Evolutionary conservation across 331 rosid species (phyloP).

Genomic region (Prunus yedoensis): DNA sequence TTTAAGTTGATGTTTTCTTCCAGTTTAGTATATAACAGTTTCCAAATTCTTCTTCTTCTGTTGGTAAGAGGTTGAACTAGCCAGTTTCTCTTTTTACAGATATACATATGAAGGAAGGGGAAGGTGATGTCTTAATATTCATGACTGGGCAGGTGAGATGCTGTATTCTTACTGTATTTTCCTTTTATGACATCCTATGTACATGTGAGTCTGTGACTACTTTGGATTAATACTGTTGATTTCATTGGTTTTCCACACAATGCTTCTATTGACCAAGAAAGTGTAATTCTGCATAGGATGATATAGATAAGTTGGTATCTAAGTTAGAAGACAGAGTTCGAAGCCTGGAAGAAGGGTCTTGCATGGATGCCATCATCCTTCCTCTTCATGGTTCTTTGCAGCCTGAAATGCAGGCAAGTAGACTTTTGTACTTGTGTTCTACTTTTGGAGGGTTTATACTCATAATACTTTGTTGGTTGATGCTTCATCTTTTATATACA

Average conservation of each 20-base stretch:
- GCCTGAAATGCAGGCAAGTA: slow-evolving; percentile 93
- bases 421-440: background rate
- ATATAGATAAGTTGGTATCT: slow-evolving; percentile 85
- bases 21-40: too few species aligned
- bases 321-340: slow-evolving; percentile 80
- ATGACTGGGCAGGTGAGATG: slow-evolving; percentile 91
- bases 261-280: slow-evolving; percentile 22
- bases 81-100: slow-evolving; percentile 42
- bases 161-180: slow-evolving; percentile 3
- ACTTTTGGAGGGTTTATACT: background rate
- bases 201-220: slow-evolving; percentile 7
- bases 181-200: background rate
- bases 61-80: slow-evolving; percentile 21
- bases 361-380: slow-evolving; percentile 90
- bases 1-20: background rate
- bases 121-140: slow-evolving; percentile 89
- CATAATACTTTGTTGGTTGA: slow-evolving; percentile 7
- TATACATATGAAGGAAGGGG: slow-evolving; percentile 73
- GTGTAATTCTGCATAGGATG: slow-evolving; percentile 56
- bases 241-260: slow-evolving; percentile 20
- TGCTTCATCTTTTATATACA: slow-evolving; percentile 29
- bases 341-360: slow-evolving; percentile 87
- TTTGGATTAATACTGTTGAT: slow-evolving; percentile 13
- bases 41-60: background rate
- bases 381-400: slow-evolving; percentile 98